Conservation (phyloP, 2,329 filamentous ascomycete genomes). For the Phyllosticta citriasiana region DNA sequence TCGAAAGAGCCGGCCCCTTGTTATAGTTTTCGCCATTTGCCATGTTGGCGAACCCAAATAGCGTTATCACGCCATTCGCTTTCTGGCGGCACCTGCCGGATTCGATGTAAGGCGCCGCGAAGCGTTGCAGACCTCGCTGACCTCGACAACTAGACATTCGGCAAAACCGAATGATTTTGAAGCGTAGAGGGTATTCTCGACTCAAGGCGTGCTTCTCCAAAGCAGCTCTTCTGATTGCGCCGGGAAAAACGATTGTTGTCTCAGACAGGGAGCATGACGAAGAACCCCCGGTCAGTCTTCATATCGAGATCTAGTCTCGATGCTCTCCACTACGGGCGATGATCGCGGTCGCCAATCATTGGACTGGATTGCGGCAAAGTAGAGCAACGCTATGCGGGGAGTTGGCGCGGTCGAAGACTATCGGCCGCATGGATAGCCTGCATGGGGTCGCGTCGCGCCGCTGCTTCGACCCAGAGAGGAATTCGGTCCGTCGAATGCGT, state of each 20-base stretch:
- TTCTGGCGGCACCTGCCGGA: background rate
- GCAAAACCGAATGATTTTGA: background rate
- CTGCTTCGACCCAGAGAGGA: background rate
- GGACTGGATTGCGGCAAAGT: background rate
- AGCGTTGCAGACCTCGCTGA: background rate
- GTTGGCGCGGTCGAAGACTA: background rate
- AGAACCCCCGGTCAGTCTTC: background rate
- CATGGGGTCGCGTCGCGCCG: background rate
- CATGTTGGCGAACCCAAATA: background rate
- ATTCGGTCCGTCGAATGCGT: background rate
- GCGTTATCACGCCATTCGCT: background rate
- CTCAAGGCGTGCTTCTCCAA: background rate
- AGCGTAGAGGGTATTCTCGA: background rate
- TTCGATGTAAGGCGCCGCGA: background rate
- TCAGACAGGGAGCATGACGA: background rate
- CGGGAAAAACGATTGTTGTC: background rate
- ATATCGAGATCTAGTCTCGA: background rate
- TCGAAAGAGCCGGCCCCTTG: background rate
- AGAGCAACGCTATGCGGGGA: background rate
- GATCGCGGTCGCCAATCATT: background rate
- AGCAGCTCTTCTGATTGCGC: background rate
- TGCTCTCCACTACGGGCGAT: background rate
- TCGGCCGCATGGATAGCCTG: background rate
- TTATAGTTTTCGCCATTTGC: background rate
- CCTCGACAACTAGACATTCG: background rate